Evolutionary conservation across 2,329 filamentous ascomycete genomes (phyloP).

Genomic region (Aspergillus melleus): DNA sequence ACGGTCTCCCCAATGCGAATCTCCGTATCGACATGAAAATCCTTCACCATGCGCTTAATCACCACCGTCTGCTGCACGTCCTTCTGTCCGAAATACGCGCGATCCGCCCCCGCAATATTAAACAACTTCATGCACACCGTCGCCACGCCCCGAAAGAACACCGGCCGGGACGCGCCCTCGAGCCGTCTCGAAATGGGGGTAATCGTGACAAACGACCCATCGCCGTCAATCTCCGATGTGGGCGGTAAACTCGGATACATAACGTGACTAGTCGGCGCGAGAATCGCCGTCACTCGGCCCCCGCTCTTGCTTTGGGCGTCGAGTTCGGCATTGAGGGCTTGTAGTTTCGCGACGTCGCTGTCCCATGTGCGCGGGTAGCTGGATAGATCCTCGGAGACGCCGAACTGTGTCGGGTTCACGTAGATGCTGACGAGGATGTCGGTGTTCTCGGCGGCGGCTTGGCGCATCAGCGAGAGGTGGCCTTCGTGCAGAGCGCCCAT

Average conservation of each 20-base stretch:
- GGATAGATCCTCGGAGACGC: conserved; percentile 79
- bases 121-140: conserved; percentile 96
- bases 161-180: conserved; percentile 82
- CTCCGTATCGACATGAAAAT: conserved; percentile 77
- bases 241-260: conserved; percentile 88
- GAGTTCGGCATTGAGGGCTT: conserved; percentile 70
- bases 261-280: conserved; percentile 75
- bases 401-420: conserved; percentile 96
- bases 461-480: conserved; percentile 80
- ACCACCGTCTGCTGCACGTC: conserved; percentile 95
- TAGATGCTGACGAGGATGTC: conserved; percentile 90
- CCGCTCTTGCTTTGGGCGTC: conserved; percentile 51
- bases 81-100: conserved; percentile 94
- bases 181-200: conserved; percentile 79
- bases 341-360: conserved; percentile 67
- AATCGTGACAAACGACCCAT: conserved; percentile 87
- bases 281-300: conserved; percentile 77
- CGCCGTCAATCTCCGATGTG: conserved; percentile 68
- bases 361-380: conserved; percentile 92
- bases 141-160: conserved; percentile 94
- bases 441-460: conserved; percentile 79
- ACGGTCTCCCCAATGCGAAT: conserved; percentile 74
- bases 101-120: conserved; percentile 75
- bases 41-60: conserved; percentile 79
- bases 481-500: conserved; percentile 97